These are phyloP conservation scores for Saccharomyces pastorianus DNA, from an alignment of 1,139 yeast genomes.

Conservation along the genomic window DNA sequence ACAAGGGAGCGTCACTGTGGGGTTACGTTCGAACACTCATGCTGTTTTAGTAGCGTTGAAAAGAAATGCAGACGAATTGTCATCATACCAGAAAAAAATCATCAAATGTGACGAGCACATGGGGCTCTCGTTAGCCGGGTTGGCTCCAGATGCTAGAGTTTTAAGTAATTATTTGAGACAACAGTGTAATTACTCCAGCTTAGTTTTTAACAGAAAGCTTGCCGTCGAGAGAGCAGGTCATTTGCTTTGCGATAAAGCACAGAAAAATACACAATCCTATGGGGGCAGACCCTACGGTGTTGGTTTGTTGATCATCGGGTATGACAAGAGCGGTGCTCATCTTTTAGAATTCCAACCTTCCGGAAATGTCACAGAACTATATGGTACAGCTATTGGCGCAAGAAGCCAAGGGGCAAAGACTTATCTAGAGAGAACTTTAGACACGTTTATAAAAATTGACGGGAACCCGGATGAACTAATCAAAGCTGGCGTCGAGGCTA, in stretches of 20 bases:
- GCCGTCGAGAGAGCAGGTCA: constrained; percentile 78
- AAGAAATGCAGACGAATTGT: constrained; percentile 93
- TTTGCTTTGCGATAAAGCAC: constrained; percentile 92
- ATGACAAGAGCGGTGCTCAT: constrained; percentile 91
- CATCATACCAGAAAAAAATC: constrained; percentile 91
- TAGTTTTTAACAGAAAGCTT: constrained; percentile 83
- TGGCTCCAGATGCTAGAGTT: constrained; percentile 97
- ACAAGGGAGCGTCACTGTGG: constrained; percentile 97
- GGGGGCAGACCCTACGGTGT: constrained; percentile 98
- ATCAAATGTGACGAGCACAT: constrained; percentile 86
- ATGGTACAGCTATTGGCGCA: constrained; percentile 95
- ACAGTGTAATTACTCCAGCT: constrained; percentile 80
- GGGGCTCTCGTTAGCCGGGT: constrained; percentile 93
- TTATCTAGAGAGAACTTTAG: constrained; percentile 78
- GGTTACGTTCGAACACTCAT: constrained; percentile 74
- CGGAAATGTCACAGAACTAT: constrained; percentile 85
- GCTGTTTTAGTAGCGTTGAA: constrained; percentile 90
- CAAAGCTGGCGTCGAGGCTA: constrained; percentile 80
- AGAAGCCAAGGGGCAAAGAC: constrained; percentile 98
- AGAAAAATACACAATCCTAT: constrained; percentile 88
- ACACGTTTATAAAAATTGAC: constrained; percentile 50
- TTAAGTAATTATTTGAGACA: constrained; percentile 81
- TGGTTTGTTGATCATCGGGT: constrained; percentile 84
- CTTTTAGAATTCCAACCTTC: constrained; percentile 92
- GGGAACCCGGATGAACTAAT: constrained; percentile 60